Evolutionary conservation across 75 land plant genomes (phyloP).

Genomic region (Cupressus sempervirens): DNA sequence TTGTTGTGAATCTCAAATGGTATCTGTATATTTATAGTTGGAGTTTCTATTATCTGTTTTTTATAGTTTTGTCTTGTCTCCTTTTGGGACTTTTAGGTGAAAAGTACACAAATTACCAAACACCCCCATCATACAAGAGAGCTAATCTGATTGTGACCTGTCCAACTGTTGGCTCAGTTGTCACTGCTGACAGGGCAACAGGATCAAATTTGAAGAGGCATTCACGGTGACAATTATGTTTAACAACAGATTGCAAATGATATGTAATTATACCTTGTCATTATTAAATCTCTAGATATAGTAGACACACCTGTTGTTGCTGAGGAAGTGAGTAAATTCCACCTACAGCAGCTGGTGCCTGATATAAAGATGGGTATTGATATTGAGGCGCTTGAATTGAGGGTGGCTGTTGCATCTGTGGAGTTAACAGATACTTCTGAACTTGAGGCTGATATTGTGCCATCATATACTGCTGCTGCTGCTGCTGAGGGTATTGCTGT

Average conservation of each 20-base stretch:
- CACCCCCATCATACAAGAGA: no score
- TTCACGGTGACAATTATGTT: no score
- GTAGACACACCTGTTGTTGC: slow-evolving; percentile 72
- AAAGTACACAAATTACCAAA: no score
- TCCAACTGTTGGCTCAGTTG: no score
- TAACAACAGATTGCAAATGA: neutral
- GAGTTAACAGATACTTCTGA: slow-evolving; percentile 7
- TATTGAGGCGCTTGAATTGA: slow-evolving; percentile 14
- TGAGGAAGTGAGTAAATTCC: slow-evolving; percentile 80
- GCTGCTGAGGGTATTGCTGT: slow-evolving; percentile 25
- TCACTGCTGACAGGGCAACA: no score
- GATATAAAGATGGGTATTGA: slow-evolving; percentile 27
- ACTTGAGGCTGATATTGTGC: slow-evolving; percentile 27
- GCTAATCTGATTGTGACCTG: no score
- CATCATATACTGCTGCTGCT: slow-evolving; percentile 9
- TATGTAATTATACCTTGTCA: neutral
- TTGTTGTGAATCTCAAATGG: no score
- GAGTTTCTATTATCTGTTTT: no score
- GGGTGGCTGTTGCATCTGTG: slow-evolving; percentile 15
- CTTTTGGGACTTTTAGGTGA: no score
- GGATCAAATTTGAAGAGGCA: no score
- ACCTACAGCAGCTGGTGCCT: slow-evolving; percentile 31
- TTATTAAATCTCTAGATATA: neutral
- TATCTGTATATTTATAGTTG: no score
- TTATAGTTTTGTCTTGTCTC: no score